Percentiles rank a stretch among this genome's conserved stretches.
Evolutionary conservation across 306 rosid genomes (phyloP).

Genomic region (Prunus fruticosa): DNA sequence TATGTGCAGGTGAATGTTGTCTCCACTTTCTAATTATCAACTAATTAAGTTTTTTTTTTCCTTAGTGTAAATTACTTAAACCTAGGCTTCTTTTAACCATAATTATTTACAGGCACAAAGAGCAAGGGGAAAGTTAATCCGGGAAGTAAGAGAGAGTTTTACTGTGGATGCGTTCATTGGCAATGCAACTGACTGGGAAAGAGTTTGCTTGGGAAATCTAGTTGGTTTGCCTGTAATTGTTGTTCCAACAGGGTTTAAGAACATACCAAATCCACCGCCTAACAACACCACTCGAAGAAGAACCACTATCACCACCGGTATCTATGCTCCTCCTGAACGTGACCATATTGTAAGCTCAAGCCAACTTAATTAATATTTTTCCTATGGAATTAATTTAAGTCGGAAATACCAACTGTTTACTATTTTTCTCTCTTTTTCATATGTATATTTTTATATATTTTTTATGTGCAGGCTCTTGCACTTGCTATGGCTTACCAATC

Average conservation of each 20-base stretch:
- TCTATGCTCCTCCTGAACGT: slow-evolving; percentile 66
- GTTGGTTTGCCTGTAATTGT: slow-evolving; percentile 76
- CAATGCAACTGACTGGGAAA: slow-evolving; percentile 92
- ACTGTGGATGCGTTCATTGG: slow-evolving; percentile 74
- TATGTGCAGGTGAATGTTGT: slow-evolving; percentile 55
- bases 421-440: neutral
- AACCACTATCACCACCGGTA: slow-evolving; percentile 62
- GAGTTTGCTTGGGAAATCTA: slow-evolving; percentile 72
- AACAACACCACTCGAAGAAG: slow-evolving; percentile 39
- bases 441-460: neutral
- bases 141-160: slow-evolving; percentile 64
- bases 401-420: neutral
- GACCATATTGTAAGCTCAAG: slow-evolving; percentile 54
- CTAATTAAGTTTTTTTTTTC: no score
- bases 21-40: neutral
- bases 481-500: slow-evolving; percentile 81
- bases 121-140: slow-evolving; percentile 63
- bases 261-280: slow-evolving; percentile 49
- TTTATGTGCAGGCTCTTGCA: slow-evolving; percentile 48
- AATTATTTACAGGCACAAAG: slow-evolving; percentile 63
- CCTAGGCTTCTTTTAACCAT: no score
- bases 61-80: no score
- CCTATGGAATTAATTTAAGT: neutral
- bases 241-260: slow-evolving; percentile 70
- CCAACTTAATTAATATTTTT: neutral